Evolutionary conservation across 129 eudicot genomes (phyloP), one percentile per base, ranked within the genome.

Genomic region (Tagetes patula): DNA sequence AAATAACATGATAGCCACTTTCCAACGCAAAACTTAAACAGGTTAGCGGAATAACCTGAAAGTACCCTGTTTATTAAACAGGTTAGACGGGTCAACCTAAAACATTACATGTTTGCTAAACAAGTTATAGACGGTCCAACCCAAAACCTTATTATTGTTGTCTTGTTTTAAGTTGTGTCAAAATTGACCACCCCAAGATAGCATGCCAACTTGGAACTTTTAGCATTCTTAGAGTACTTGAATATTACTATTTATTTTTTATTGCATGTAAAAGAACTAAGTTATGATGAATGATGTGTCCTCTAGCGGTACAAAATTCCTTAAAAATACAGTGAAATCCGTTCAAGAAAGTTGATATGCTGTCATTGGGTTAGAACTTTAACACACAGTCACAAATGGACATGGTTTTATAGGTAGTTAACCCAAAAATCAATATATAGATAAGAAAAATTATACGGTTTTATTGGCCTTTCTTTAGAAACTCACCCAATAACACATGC

Each of bases 401-500:
- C 42, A 27, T 72, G 42, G 67, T 42, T 31, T 56, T 72, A 12
- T 42, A 5, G 14, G 64, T 36, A 14, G 31, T 48, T 38, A 52
- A 47, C 12, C 52, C 65, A 9, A 60, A 69, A 49, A 77, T 8
- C 38, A 56, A 77, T 31, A 59, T 8, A 49, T 39, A 73, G 42
- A 11, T 27, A 14, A 3, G 60, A 32, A 8, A 48, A 58, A 6
- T 12, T 41, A 74, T 5, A 13, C 65, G 45, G 72, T 50, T 53
- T 39, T 27, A 31, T 12, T n/a, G 6, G 59, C 47, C 67, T 40
- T 10, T 54, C 33, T 54, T 6, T 67, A 69, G 34, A 36, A 77
- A 77, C 86, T 77, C 73, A 90, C 96, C 96, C 96, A 13, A 85
- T 78, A 76, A 82, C 70, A 59, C 76, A 75, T 33, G 95, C 95